These are phyloP conservation scores for Suhomyces ambrosiae DNA, from an alignment of 1,139 yeast species.

Conservation along the genomic window DNA sequence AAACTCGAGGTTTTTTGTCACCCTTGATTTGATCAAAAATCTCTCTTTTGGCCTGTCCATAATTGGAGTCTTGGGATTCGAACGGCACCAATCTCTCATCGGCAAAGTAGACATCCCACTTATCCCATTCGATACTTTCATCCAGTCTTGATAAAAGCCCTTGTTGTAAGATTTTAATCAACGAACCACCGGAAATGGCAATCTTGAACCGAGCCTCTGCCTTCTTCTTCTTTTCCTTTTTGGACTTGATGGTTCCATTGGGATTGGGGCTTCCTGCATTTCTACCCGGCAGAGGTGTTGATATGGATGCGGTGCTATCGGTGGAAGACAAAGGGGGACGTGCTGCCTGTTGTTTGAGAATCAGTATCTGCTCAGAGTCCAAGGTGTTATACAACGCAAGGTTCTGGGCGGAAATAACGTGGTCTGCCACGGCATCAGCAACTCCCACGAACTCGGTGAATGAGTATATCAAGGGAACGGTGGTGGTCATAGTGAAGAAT, in stretches of 20 bases:
- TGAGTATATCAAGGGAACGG: slow-evolving; percentile 88
- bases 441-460: slow-evolving; percentile 88
- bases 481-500: slow-evolving; percentile 66
- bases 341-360: slow-evolving; percentile 25
- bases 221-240: slow-evolving; percentile 44
- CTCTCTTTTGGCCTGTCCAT: slow-evolving; percentile 82
- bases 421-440: slow-evolving; percentile 94
- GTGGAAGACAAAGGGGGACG: slow-evolving; percentile 25
- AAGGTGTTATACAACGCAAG: slow-evolving; percentile 58
- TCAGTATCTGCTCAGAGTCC: slow-evolving; percentile 37
- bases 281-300: slow-evolving; percentile 8
- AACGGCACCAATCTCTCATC: slow-evolving; percentile 75
- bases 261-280: slow-evolving; percentile 7
- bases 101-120: slow-evolving; percentile 72
- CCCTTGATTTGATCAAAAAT: slow-evolving; percentile 68
- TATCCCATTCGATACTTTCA: slow-evolving; percentile 77
- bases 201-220: slow-evolving; percentile 75
- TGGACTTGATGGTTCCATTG: slow-evolving; percentile 14
- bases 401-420: slow-evolving; percentile 80
- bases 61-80: slow-evolving; percentile 76
- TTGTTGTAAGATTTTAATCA: slow-evolving; percentile 80
- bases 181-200: slow-evolving; percentile 91
- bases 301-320: slow-evolving; percentile 13
- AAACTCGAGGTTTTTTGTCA: slow-evolving; percentile 66
- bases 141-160: slow-evolving; percentile 71